A percentile compares a stretch with the other conserved stretches of the same genome.
Conservation (phyloP, 805 yeast genomes). For the Candida maris region DNA sequence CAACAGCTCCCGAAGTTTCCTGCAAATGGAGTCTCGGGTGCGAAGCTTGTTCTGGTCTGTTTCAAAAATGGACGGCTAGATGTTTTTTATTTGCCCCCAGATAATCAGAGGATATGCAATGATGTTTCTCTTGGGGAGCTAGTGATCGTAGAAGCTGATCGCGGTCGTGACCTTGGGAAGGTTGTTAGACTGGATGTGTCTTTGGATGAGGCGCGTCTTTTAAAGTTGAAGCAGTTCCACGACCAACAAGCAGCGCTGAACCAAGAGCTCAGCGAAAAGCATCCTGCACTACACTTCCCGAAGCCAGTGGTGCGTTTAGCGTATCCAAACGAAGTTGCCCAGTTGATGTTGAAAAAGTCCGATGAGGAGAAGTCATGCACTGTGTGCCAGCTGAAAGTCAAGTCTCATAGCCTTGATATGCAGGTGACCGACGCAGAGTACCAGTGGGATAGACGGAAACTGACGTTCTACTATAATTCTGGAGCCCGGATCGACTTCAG, state of each 20-base stretch:
- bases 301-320: conserved; percentile 66
- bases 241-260: conserved; percentile 67
- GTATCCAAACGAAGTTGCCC: conserved; percentile 54
- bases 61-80: conserved; percentile 81
- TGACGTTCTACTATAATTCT: conserved; percentile 68
- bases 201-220: conserved; percentile 61
- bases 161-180: conserved; percentile 75
- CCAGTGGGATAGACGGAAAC: conserved; percentile 80
- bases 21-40: conserved; percentile 27
- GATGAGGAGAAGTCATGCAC: conserved; percentile 70
- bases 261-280: conserved; percentile 30
- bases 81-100: conserved; percentile 60
- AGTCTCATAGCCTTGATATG: conserved; percentile 50
- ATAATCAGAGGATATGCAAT: conserved; percentile 19
- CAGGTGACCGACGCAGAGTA: conserved; percentile 73
- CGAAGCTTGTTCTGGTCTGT: conserved; percentile 55
- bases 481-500: conserved; percentile 70
- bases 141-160: conserved; percentile 80
- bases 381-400: conserved; percentile 55
- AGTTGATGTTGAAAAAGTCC: conserved; percentile 51
- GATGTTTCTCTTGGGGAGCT: conserved; percentile 53
- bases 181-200: conserved; percentile 56
- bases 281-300: conserved; percentile 59
- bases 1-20: conserved; percentile 32
- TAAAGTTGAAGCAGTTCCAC: conserved; percentile 62